phyloP scores from a whole-genome alignment of 495 filamentous ascomycete genomes.

The Trichoderma asperelloides region DNA sequence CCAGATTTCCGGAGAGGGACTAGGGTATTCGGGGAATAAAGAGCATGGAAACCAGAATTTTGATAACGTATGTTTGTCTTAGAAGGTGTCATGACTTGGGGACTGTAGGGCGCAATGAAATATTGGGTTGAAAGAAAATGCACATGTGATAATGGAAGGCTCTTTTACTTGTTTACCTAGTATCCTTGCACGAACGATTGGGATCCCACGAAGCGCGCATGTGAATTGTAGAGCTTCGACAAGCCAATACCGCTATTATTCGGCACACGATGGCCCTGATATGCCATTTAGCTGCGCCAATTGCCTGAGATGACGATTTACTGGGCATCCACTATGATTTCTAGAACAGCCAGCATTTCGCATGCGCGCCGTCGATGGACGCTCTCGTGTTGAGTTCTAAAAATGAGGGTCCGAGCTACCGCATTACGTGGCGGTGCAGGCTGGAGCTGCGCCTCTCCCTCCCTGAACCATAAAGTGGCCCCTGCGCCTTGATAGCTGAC shows the following conservation, averaged over 20 bases:
- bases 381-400: neutral
- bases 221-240: neutral
- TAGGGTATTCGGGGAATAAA: neutral
- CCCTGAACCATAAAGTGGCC: neutral
- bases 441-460: conserved; percentile 1
- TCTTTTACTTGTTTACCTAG: neutral
- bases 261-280: neutral
- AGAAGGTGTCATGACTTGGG: neutral
- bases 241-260: neutral
- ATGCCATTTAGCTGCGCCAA: neutral
- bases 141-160: neutral
- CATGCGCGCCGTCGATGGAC: neutral
- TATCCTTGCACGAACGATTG: neutral
- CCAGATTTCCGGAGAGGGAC: neutral
- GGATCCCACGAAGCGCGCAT: neutral
- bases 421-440: neutral
- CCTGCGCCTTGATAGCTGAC: neutral
- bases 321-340: neutral
- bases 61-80: neutral
- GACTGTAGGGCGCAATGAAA: neutral
- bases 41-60: neutral
- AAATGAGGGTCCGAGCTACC: neutral
- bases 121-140: neutral
- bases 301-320: neutral
- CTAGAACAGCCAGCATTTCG: neutral